Conservation (phyloP, 1,139 yeast species). For the Candida neerlandica region DNA sequence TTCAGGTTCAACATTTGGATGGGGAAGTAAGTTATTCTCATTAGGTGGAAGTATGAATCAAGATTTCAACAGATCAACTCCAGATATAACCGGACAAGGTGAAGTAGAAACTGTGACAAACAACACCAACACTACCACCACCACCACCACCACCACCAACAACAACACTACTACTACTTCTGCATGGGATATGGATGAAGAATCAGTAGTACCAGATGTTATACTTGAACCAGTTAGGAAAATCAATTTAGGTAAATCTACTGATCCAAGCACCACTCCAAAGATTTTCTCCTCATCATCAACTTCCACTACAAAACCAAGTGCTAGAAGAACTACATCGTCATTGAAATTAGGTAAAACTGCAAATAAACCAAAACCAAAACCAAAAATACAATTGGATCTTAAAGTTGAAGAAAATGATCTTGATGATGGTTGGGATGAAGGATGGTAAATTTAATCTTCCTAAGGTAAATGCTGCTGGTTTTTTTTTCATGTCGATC, state of each 20-base stretch:
- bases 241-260: conserved; percentile 13
- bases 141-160: conserved; percentile 26
- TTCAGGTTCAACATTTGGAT: conserved; percentile 16
- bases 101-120: conserved; percentile 24
- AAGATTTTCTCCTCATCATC: conserved; percentile 7
- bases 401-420: conserved; percentile 46
- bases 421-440: conserved; percentile 42
- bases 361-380: conserved; percentile 20
- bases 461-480: too few relatives aligned
- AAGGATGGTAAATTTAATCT: conserved; percentile 31
- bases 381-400: conserved; percentile 38
- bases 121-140: conserved; percentile 13
- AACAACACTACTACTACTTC: conserved; percentile 20
- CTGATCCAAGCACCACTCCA: conserved; percentile 10
- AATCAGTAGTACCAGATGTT: conserved; percentile 12
- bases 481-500: too few relatives aligned
- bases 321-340: conserved; percentile 13
- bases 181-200: conserved; percentile 17
- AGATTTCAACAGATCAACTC: conserved; percentile 44
- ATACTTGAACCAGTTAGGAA: conserved; percentile 14
- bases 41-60: conserved; percentile 35
- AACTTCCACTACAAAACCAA: conserved; percentile 15
- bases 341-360: conserved; percentile 32
- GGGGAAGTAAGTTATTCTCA: conserved; percentile 43
- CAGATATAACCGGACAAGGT: conserved; percentile 35